Evolutionary conservation across 2,329 filamentous ascomycete species (phyloP).

Genomic region (Apiospora koreana): DNA sequence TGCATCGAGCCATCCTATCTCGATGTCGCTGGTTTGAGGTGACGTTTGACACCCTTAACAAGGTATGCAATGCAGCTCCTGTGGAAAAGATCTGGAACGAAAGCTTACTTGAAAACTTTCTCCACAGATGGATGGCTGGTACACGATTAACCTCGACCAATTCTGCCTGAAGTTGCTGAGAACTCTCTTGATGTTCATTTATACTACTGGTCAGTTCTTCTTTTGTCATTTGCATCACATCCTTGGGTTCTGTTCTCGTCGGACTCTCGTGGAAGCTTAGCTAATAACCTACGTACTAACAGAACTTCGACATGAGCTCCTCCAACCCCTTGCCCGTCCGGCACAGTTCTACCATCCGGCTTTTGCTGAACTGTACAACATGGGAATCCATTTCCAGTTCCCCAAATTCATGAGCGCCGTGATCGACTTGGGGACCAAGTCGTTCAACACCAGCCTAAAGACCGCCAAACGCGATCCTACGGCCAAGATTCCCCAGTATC

Average conservation of each 20-base stretch:
- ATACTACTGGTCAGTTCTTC: too few relatives aligned
- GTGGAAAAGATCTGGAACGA: not conserved
- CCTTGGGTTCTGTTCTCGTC: too few relatives aligned
- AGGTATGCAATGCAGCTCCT: not conserved
- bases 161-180: too few relatives aligned
- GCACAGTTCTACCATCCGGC: not conserved
- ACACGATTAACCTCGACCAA: too few relatives aligned
- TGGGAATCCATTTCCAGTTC: not conserved
- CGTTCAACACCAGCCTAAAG: not conserved
- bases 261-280: too few relatives aligned
- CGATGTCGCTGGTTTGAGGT: not conserved
- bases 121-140: not conserved
- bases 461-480: not conserved
- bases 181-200: too few relatives aligned
- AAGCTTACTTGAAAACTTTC: not conserved
- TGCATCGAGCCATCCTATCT: not conserved
- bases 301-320: not conserved
- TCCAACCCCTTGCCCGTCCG: not conserved
- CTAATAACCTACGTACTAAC: too few relatives aligned
- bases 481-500: not conserved
- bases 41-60: not conserved
- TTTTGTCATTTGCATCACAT: too few relatives aligned
- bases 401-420: not conserved
- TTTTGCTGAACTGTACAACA: not conserved
- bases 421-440: not conserved